Conservation (phyloP, 1,284 basidiomycete species). For the Volvariella volvacea region DNA sequence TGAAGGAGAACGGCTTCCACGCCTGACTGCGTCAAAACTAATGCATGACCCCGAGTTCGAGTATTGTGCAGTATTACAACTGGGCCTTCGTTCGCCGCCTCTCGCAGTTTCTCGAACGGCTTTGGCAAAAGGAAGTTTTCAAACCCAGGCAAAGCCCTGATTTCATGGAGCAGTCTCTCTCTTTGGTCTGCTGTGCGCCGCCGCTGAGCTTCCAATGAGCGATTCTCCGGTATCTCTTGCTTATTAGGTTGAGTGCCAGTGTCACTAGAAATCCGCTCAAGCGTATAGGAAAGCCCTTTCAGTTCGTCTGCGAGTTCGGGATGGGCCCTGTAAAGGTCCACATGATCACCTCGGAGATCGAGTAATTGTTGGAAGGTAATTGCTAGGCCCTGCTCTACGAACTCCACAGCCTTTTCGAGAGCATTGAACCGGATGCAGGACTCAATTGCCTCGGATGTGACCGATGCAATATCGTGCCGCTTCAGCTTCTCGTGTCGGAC, state of each 20-base stretch:
- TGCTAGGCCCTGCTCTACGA: constrained; percentile 13
- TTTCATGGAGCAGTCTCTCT: not conserved
- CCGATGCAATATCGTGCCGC: constrained; percentile 6
- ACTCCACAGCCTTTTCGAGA: constrained; percentile 10
- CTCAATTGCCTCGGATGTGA: constrained; percentile 9
- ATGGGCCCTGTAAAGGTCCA: constrained; percentile 7
- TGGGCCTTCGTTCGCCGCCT: constrained; percentile 2
- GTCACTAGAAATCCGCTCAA: constrained; percentile 8
- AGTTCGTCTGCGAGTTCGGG: constrained; percentile 7
- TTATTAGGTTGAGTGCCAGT: too few relatives aligned
- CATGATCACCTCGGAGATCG: constrained; percentile 8
- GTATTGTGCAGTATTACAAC: constrained; percentile 5
- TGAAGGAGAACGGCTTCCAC: too few relatives aligned
- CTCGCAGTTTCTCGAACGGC: constrained; percentile 1
- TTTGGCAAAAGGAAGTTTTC: constrained; percentile 6
- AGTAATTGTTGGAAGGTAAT: constrained; percentile 14
- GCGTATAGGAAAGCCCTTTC: not conserved
- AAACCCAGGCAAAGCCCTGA: constrained; percentile 2
- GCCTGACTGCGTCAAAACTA: too few relatives aligned
- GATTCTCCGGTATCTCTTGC: too few relatives aligned
- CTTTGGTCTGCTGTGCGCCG: constrained; percentile 10
- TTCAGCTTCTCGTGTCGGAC: constrained; percentile 11
- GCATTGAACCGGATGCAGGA: constrained; percentile 8
- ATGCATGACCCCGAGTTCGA: constrained; percentile 2
- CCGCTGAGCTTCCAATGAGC: too few relatives aligned